Evolutionary conservation across 2,329 filamentous ascomycete species (phyloP).

Genomic region (Hypoxylon sp.): DNA sequence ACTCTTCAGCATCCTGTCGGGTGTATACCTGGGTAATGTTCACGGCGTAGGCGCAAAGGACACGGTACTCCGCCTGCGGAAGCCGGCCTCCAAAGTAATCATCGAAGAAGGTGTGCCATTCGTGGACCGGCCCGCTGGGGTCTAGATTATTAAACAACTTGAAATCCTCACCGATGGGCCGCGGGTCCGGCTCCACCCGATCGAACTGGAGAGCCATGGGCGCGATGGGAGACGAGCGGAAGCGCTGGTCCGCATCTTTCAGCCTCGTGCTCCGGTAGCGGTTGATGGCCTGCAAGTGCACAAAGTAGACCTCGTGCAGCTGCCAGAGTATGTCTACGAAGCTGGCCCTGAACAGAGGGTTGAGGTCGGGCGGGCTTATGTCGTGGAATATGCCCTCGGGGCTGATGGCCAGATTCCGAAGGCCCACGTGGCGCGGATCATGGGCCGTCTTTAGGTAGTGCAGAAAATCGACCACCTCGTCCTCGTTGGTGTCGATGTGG

Average conservation of each 20-base stretch:
- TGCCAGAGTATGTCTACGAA: constrained; percentile 16
- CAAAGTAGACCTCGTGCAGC: constrained; percentile 25
- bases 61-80: not conserved
- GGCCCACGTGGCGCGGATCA: constrained; percentile 24
- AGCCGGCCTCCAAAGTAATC: not conserved
- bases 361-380: not conserved
- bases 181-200: constrained; percentile 19
- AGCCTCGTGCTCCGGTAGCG: not conserved
- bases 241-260: not conserved
- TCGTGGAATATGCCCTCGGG: not conserved
- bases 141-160: not conserved
- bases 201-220: constrained; percentile 14
- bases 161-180: constrained; percentile 7
- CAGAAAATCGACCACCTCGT: constrained; percentile 14
- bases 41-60: not conserved
- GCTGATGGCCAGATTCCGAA: constrained; percentile 21
- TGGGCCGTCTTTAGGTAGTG: constrained; percentile 24
- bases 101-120: constrained; percentile 9
- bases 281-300: not conserved
- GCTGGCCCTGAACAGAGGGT: constrained; percentile 3
- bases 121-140: not conserved
- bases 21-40: not conserved
- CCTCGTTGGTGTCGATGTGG: not conserved
- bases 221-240: constrained; percentile 19
- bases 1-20: constrained; percentile 1